These are phyloP conservation scores for Anthoceros angustus DNA, from an alignment of 225 moss, liverwort and hornwort species.

Conservation along the genomic window DNA sequence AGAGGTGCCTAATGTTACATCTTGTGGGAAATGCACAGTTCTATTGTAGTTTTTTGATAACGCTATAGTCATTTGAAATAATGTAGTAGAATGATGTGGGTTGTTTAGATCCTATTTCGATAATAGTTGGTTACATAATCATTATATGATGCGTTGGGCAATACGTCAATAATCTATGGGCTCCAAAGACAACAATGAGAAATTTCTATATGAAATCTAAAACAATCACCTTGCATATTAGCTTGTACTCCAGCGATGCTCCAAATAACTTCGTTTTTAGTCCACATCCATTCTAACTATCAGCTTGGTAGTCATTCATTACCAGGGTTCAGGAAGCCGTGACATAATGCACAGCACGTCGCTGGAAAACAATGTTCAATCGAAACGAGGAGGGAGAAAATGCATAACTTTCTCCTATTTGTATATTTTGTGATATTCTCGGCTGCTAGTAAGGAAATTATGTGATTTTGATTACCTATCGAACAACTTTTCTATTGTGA, in stretches of 20 bases:
- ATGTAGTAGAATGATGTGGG: conserved; percentile 44
- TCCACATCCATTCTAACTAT: conserved; percentile 62
- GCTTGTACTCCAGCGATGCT: conserved; percentile 49
- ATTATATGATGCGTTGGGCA: conserved; percentile 49
- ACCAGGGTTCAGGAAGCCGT: too few relatives aligned
- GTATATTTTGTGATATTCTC: too few relatives aligned
- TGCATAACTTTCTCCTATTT: too few relatives aligned
- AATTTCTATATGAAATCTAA: conserved; percentile 24
- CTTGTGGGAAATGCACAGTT: conserved; percentile 35
- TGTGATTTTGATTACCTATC: too few relatives aligned
- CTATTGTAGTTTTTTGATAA: conserved; percentile 40
- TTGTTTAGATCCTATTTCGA: conserved; percentile 61
- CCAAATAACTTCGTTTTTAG: conserved; percentile 66
- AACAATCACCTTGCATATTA: conserved; percentile 62
- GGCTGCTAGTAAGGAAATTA: too few relatives aligned
- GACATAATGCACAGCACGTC: too few relatives aligned
- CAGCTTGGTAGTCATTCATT: conserved; percentile 37
- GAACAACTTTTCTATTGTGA: too few relatives aligned
- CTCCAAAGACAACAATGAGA: conserved; percentile 45
- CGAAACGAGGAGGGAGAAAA: too few relatives aligned
- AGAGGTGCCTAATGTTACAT: conserved; percentile 36
- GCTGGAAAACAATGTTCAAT: too few relatives aligned
- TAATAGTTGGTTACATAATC: conserved; percentile 71
- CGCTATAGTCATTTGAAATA: conserved; percentile 53
- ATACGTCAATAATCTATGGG: conserved; percentile 54